Evolutionary conservation across 2,329 filamentous ascomycete species (phyloP), one percentile per base, ranked within the genome.

Genomic region (Shiraia bambusicola): DNA sequence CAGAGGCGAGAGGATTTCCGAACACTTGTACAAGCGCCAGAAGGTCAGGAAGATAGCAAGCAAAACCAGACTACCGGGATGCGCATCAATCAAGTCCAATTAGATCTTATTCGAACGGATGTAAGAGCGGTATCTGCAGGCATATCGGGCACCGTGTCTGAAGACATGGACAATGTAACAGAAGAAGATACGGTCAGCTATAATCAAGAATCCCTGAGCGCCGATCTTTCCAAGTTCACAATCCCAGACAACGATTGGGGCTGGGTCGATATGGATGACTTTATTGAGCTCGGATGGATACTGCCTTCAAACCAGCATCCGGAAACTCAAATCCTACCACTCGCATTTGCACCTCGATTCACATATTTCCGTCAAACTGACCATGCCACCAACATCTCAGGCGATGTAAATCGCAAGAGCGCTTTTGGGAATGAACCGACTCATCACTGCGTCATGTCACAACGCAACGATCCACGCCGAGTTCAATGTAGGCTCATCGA

Each of bases 261-360:
- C 40, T 98, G 93, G 93, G 91, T 98, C 49, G 93, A 98, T 61
- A 97, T 98, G 90, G 93, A 98, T 63, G 93, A 98, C 65, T 98
- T 98, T 69, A 91, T 98, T 22, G 93, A 98, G 67, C 74, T 98
- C 15, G 94, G 96, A 65, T 97, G 92, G 92, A 91, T 95, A 39
- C 72, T 96, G 16, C 92, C 92, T 0, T 86, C 88, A 11, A 88
- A 95, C 61, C 82, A 86, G 24, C 94, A 95, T 53, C 91, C 92
- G 1, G 86, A 94, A 54, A 97, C 92, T 1, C 91, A 93, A 67
- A 98, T 98, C 32, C 71, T 98, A 39, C 94, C 94, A 0, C 78
- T 98, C 7, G 91, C 88, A 0, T 97, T 85, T 59, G 88, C 92
- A 14, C 94, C 93, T n/a, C 82, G 93, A 1, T 87, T 98, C 60